Base-by-base conservation (phyloP, 306 rosid genomes). In the Notholithocarpus densiflorus region DNA sequence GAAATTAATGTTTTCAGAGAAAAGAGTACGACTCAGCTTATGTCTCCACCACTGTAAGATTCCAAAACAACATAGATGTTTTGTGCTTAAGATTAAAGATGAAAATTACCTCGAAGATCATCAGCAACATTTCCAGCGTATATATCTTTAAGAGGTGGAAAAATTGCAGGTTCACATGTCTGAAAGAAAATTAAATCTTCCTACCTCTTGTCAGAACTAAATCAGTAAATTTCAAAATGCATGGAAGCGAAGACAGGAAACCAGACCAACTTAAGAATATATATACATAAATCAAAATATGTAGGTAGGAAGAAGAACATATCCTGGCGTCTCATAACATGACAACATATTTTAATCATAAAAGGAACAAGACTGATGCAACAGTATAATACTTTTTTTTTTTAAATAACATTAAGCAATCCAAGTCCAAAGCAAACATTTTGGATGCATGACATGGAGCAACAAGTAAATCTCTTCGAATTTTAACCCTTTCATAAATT, bases 91-190 rank as follows among this genome's bases (percentile, higher is more conserved):
- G 17, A 48, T 48, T 48, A 48, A 48, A 82, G 71, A 80, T 64
- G 81, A 62, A 77, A 80, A 57, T 72, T 92, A 95, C 99, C 99
- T 89, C 18, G 82, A 62, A 95, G 96, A 77, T 90, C 93, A 74
- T 91, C 93, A 51, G 75, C 88, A 81, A 95, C 76, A 83, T 89
- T 95, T 73, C 89, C 77, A 48, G 92, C 87, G 77, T 91, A 95
- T 82, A 95, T 89, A 72, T 92, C 92, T 83, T 75, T 81, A 73
- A 95, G 93, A 75, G 99, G 98, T 69, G 99, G 99, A 0, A 95
- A 80, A 83, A 94, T 92, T 68, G 97, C 92, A 71, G 98, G 98
- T 70, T 5, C 51, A 77, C 98, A 92, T 31, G 97, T 94, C 98
- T 94, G 91, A 75, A 77, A 34, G 72, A 82, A 74, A 74, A 80